Evolutionary conservation across 306 rosid genomes (phyloP), one percentile per base, ranked within the genome.

Genomic region (Heteromeles arbutifolia): DNA sequence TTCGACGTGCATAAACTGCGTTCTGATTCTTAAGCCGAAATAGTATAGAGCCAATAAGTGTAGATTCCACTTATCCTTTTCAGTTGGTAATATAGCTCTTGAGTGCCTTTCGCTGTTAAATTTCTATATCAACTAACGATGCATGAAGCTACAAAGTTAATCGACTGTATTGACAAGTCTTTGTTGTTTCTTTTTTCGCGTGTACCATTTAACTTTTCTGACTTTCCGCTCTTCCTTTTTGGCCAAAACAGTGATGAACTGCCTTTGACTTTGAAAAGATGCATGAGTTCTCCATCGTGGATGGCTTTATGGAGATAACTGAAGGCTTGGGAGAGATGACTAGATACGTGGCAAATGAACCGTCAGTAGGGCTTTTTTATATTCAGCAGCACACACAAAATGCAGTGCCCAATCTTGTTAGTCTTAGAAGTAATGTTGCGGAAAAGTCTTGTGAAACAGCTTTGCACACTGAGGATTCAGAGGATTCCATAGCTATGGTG

Each of bases 331-430:
- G 89, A 31, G 93, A 92, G 84, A 95, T 95, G 97, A 87, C 87
- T 45, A 95, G 88, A 70, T 86, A 84, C 18, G 79, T 89, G 57
- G 97, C 97, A 34, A 90, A 95, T 56, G 97, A 95, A 86, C 99
- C 97, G 14, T 92, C 97, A 21, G 86, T 86, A 25, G 99, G 99
- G 78, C 93, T 95, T 77, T 92, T 83, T 90, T 95, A 80, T 72
- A 71, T 92, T 80, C 99, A 95, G 81, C 97, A 95, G 74, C 98
- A 95, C 77, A 81, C 90, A 61, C 93, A 90, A 75, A 92, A 87
- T 69, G 91, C 93, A 25, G 95, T 87, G 64, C 93, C 98, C 34
- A 87, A 86, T 73, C 79, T 90, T 24, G 31, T 86, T 41, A 77
- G 78, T 72, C 87, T 79, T 24, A 85, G 83, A 78, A 87, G 85